phyloP scores from a whole-genome alignment of 2,329 filamentous ascomycete genomes.

The Claviceps lovelessii region DNA sequence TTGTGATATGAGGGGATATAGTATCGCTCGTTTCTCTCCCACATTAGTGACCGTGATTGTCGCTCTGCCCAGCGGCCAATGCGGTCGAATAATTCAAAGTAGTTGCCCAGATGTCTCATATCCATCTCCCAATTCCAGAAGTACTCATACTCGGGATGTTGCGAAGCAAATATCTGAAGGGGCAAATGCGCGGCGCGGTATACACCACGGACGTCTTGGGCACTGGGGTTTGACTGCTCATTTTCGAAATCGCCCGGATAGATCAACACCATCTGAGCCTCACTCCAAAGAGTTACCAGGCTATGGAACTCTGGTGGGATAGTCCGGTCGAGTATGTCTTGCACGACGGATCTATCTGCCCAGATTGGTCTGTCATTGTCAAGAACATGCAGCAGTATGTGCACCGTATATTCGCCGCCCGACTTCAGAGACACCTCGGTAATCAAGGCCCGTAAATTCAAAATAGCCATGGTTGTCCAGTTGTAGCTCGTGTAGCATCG shows the following conservation, averaged over 20 bases:
- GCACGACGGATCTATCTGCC: constrained; percentile 61
- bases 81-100: constrained; percentile 59
- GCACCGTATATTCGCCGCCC: constrained; percentile 68
- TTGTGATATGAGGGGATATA: constrained; percentile 60
- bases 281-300: constrained; percentile 72
- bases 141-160: constrained; percentile 50
- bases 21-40: constrained; percentile 65
- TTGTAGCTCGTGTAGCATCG: constrained; percentile 68
- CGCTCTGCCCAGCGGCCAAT: constrained; percentile 50
- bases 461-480: constrained; percentile 62
- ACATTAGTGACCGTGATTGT: constrained; percentile 57
- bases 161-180: constrained; percentile 48
- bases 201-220: constrained; percentile 50
- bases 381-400: constrained; percentile 75
- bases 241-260: constrained; percentile 60
- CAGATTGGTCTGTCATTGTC: constrained; percentile 68
- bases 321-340: constrained; percentile 52
- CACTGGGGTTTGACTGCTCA: constrained; percentile 43
- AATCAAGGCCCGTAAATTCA: constrained; percentile 71
- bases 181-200: constrained; percentile 52
- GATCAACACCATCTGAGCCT: constrained; percentile 67
- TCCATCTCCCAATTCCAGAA: constrained; percentile 63
- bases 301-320: constrained; percentile 62
- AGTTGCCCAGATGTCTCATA: constrained; percentile 49
- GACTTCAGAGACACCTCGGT: constrained; percentile 64